Conservation (phyloP, 2,329 filamentous ascomycete genomes). For the Ophiostoma quercus region DNA sequence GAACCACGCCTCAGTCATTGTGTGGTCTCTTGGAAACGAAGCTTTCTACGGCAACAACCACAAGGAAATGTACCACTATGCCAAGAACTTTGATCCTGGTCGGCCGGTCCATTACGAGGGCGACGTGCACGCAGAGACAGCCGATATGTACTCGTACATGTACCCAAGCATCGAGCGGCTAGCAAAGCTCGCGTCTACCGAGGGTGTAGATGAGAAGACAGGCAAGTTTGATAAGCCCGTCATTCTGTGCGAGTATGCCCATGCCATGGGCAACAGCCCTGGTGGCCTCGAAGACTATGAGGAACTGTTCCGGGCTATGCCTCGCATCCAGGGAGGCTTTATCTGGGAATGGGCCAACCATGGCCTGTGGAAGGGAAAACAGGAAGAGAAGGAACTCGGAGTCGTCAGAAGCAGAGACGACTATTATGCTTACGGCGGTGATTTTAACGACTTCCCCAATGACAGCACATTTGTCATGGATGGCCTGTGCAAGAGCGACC, state of each 20-base stretch:
- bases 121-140: conserved; percentile 52
- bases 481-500: conserved; percentile 49
- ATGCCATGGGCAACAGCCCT: conserved; percentile 71
- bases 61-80: conserved; percentile 60
- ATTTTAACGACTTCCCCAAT: conserved; percentile 57
- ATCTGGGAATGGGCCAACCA: conserved; percentile 65
- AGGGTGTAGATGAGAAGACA: conserved; percentile 38
- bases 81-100: conserved; percentile 52
- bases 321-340: conserved; percentile 60
- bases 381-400: conserved; percentile 34
- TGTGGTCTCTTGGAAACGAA: conserved; percentile 71
- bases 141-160: conserved; percentile 66
- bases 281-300: conserved; percentile 65
- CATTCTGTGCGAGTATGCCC: conserved; percentile 53
- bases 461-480: conserved; percentile 60
- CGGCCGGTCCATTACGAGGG: conserved; percentile 63
- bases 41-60: conserved; percentile 67
- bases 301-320: conserved; percentile 55
- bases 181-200: conserved; percentile 41
- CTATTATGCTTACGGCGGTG: conserved; percentile 57
- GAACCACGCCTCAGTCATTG: conserved; percentile 63
- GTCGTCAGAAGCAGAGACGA: background rate
- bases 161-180: conserved; percentile 54
- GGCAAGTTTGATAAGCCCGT: conserved; percentile 52
- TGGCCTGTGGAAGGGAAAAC: conserved; percentile 46